These are phyloP conservation scores for Trypanosoma conorhini DNA, from an alignment of 208 protist species.

Conservation along the genomic window DNA sequence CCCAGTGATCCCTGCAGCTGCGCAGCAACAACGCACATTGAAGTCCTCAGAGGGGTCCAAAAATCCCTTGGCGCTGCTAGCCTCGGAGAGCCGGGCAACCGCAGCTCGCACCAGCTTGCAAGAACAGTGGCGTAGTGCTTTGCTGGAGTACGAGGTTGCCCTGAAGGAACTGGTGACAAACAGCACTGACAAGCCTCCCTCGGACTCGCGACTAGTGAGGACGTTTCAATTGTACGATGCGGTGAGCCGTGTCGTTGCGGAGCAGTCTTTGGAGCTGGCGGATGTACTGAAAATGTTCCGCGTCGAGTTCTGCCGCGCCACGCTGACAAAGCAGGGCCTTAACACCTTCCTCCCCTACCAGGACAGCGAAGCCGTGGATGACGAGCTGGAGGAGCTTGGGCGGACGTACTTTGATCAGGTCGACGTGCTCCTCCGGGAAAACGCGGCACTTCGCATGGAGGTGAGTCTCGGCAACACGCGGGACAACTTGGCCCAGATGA, in stretches of 20 bases:
- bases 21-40: background rate
- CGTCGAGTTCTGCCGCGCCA: conserved; percentile 79
- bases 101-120: conserved; percentile 31
- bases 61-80: conserved; percentile 26
- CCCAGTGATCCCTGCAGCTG: conserved; percentile 10
- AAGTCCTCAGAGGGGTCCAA: background rate
- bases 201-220: conserved; percentile 39
- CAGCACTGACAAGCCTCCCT: conserved; percentile 49
- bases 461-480: conserved; percentile 55
- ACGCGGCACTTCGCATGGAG: conserved; percentile 53
- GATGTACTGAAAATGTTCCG: conserved; percentile 83
- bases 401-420: conserved; percentile 84
- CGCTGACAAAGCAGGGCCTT: conserved; percentile 41
- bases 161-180: conserved; percentile 72
- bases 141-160: conserved; percentile 78
- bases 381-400: conserved; percentile 1
- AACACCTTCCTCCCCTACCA: conserved; percentile 5
- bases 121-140: conserved; percentile 67
- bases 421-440: conserved; percentile 61
- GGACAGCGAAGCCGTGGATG: background rate
- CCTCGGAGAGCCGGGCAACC: conserved; percentile 38
- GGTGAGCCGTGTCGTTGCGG: conserved; percentile 39
- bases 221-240: conserved; percentile 69
- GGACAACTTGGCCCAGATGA: conserved; percentile 51
- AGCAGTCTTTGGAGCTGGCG: conserved; percentile 48